phyloP scores from a whole-genome alignment of 1,284 basidiomycete genomes.

The Earliella scabrosa region DNA sequence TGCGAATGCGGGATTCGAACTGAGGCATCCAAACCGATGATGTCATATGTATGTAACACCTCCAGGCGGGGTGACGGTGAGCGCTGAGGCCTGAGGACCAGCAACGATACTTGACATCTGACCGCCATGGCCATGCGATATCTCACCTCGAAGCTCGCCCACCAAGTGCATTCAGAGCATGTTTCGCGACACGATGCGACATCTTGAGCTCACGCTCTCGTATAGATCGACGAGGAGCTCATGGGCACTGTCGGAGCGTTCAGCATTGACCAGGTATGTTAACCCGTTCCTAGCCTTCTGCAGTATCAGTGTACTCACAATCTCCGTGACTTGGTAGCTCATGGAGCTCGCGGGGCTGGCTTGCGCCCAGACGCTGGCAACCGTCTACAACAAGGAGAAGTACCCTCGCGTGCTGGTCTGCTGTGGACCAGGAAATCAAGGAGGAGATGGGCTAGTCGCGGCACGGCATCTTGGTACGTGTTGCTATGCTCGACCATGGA shows the following conservation, averaged over 20 bases:
- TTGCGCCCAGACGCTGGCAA: constrained; percentile 89
- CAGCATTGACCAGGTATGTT: constrained; percentile 83
- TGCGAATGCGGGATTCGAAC: neutral
- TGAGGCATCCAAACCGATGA: neutral
- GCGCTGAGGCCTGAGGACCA: too few relatives aligned
- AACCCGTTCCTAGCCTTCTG: too few relatives aligned
- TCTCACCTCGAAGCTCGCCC: constrained; percentile 79
- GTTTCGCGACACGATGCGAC: neutral
- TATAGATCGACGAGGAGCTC: constrained; percentile 89
- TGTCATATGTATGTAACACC: constrained; percentile 1
- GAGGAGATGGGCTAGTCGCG: constrained; percentile 96
- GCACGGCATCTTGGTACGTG: constrained; percentile 86
- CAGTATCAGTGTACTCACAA: neutral
- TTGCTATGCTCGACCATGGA: neutral
- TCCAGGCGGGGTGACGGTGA: too few relatives aligned
- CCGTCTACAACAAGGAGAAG: constrained; percentile 69
- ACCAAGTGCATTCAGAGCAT: constrained; percentile 61
- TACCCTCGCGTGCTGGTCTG: constrained; percentile 86
- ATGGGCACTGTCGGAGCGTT: constrained; percentile 87
- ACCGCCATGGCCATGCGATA: constrained; percentile 69
- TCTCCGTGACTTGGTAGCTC: constrained; percentile 54
- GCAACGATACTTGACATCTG: neutral
- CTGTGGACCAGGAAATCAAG: constrained; percentile 97
- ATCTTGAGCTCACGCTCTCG: constrained; percentile 7
- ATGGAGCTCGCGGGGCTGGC: constrained; percentile 99